phyloP scores from a whole-genome alignment of 257 asterid genomes.

The Petrea volubilis region DNA sequence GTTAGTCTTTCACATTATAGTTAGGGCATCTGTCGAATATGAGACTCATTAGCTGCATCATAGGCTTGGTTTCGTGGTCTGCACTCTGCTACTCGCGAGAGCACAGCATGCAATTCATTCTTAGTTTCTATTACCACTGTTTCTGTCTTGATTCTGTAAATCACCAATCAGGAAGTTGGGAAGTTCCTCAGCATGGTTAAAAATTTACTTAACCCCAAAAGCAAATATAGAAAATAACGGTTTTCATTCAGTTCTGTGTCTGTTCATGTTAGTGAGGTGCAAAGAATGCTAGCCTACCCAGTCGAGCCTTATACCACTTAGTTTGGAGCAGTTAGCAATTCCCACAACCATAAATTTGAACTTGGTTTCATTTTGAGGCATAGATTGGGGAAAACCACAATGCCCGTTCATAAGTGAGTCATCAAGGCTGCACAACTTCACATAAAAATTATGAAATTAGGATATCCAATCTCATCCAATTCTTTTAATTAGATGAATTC shows the following conservation, averaged over 20 bases:
- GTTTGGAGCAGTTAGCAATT: background rate
- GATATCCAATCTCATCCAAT: too few relatives aligned
- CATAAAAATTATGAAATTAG: too few relatives aligned
- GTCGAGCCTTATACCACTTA: background rate
- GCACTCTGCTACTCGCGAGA: constrained; percentile 10
- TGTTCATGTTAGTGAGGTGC: background rate
- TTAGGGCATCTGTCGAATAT: background rate
- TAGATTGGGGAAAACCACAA: background rate
- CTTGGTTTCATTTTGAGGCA: background rate
- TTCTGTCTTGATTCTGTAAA: background rate
- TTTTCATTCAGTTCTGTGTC: background rate
- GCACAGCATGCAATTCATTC: background rate
- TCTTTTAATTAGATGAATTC: too few relatives aligned
- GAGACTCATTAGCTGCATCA: constrained; percentile 1
- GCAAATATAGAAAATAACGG: background rate
- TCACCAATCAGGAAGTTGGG: background rate
- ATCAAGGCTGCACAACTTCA: too few relatives aligned
- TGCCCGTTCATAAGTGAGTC: background rate
- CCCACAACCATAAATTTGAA: background rate
- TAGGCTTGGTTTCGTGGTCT: background rate
- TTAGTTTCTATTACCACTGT: background rate
- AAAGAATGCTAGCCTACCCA: background rate
- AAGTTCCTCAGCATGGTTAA: background rate
- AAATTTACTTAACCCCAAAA: background rate
- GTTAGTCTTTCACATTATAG: background rate